Evolutionary conservation across 495 filamentous ascomycete genomes (phyloP).

Genomic region (Astrocystis sublimbata): DNA sequence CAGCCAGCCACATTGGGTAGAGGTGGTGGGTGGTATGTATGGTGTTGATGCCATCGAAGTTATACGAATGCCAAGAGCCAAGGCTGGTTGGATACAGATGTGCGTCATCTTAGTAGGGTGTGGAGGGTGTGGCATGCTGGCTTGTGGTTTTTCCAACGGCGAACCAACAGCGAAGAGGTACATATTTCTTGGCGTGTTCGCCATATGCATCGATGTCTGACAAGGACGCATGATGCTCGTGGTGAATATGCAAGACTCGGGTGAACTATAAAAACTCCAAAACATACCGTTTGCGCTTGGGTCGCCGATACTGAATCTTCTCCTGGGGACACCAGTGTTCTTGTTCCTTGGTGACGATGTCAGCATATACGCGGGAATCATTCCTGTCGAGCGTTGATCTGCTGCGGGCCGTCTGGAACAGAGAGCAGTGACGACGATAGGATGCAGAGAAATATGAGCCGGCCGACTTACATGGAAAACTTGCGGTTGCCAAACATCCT

Average conservation of each 20-base stretch:
- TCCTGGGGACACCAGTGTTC: conserved; percentile 54
- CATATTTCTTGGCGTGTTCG: conserved; percentile 24
- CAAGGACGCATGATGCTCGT: conserved; percentile 7
- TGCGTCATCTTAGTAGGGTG: conserved; percentile 23
- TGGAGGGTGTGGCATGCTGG: too few species aligned
- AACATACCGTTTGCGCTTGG: conserved; percentile 51
- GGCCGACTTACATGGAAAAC: conserved; percentile 50
- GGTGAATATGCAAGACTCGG: neutral
- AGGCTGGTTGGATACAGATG: conserved; percentile 33
- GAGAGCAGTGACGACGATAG: neutral
- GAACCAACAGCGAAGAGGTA: conserved; percentile 8
- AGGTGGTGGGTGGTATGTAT: too few species aligned
- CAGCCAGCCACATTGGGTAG: too few species aligned
- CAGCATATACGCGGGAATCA: neutral
- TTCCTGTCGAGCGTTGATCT: neutral
- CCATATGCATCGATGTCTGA: conserved; percentile 17
- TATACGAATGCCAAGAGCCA: conserved; percentile 32
- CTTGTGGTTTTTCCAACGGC: neutral
- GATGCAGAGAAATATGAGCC: too few species aligned
- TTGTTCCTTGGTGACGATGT: conserved; percentile 42
- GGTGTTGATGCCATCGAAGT: neutral
- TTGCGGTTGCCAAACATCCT: conserved; percentile 52
- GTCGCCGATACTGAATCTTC: conserved; percentile 55
- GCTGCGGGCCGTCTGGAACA: neutral
- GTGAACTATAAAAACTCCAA: neutral